A percentile compares a stretch with the other conserved stretches of the same genome.
phyloP scores from a whole-genome alignment of 306 rosid genomes.

The Quercus rubra region DNA sequence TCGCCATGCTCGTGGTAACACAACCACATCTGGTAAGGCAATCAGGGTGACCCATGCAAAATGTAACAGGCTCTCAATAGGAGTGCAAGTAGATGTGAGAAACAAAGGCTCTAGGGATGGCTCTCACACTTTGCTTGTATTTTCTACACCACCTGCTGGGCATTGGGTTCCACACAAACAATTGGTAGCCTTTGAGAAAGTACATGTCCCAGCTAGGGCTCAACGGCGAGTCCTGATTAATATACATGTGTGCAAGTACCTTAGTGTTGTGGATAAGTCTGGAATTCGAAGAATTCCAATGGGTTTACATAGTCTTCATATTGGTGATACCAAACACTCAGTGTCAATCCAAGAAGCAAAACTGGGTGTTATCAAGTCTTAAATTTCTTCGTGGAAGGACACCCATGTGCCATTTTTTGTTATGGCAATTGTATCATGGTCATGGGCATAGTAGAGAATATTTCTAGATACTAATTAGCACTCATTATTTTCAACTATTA shows the following conservation, averaged over 20 bases:
- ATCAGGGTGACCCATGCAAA: constrained; percentile 72
- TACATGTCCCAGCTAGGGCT: constrained; percentile 47
- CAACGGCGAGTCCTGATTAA: constrained; percentile 41
- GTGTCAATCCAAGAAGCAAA: constrained; percentile 55
- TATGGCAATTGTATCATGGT: not conserved
- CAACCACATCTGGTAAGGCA: constrained; percentile 47
- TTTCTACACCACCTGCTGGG: constrained; percentile 58
- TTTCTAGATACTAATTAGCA: not conserved
- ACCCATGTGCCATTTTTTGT: not conserved
- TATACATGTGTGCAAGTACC: constrained; percentile 71
- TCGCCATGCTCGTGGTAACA: constrained; percentile 27
- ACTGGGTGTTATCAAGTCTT: constrained; percentile 60
- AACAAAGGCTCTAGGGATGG: constrained; percentile 72
- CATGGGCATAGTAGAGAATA: too few relatives aligned
- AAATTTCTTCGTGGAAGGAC: constrained; percentile 2
- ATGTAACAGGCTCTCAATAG: constrained; percentile 54
- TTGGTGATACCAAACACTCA: constrained; percentile 57
- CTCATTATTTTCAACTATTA: not conserved
- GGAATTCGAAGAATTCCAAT: constrained; percentile 77
- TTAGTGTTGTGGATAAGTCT: constrained; percentile 70
- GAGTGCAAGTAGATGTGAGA: constrained; percentile 52
- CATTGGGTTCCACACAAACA: constrained; percentile 66
- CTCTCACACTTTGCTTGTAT: constrained; percentile 64
- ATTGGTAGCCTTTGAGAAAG: constrained; percentile 66
- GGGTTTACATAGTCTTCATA: constrained; percentile 58